phyloP scores from a whole-genome alignment of 2,329 filamentous ascomycete genomes.

The Thermoascus crustaceus region DNA sequence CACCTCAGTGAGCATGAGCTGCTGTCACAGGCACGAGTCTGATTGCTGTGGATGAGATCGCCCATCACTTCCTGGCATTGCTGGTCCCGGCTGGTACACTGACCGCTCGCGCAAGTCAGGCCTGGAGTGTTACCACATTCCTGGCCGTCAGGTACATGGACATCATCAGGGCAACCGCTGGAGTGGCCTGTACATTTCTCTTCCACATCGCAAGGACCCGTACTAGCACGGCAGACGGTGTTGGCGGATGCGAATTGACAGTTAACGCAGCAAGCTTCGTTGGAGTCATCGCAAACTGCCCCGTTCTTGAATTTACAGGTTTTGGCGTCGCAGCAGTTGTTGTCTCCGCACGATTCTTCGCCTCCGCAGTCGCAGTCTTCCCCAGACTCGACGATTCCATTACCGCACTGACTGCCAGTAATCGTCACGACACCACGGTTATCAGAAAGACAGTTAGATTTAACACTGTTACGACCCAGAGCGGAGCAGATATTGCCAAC shows the following conservation, averaged over 20 bases:
- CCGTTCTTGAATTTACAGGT: constrained; percentile 76
- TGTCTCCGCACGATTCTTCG: constrained; percentile 57
- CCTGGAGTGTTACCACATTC: constrained; percentile 55
- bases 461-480: constrained; percentile 67
- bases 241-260: constrained; percentile 44
- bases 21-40: constrained; percentile 69
- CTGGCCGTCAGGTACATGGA: constrained; percentile 59
- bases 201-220: constrained; percentile 72
- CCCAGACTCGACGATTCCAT: constrained; percentile 89
- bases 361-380: constrained; percentile 97
- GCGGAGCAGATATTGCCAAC: constrained; percentile 92
- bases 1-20: constrained; percentile 71
- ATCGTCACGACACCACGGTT: constrained; percentile 79
- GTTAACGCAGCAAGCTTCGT: constrained; percentile 38
- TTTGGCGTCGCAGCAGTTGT: constrained; percentile 72
- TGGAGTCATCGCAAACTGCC: constrained; percentile 62
- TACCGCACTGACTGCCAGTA: constrained; percentile 79
- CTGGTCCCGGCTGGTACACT: constrained; percentile 84
- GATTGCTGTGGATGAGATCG: constrained; percentile 61
- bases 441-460: constrained; percentile 68
- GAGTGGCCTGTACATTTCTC: constrained; percentile 71
- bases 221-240: constrained; percentile 72
- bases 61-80: constrained; percentile 86
- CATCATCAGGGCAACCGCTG: constrained; percentile 66
- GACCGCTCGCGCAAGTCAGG: constrained; percentile 77